Evolutionary conservation across 2,329 filamentous ascomycete genomes (phyloP), one percentile per base, ranked within the genome.

Genomic region (Claviceps sorghi): DNA sequence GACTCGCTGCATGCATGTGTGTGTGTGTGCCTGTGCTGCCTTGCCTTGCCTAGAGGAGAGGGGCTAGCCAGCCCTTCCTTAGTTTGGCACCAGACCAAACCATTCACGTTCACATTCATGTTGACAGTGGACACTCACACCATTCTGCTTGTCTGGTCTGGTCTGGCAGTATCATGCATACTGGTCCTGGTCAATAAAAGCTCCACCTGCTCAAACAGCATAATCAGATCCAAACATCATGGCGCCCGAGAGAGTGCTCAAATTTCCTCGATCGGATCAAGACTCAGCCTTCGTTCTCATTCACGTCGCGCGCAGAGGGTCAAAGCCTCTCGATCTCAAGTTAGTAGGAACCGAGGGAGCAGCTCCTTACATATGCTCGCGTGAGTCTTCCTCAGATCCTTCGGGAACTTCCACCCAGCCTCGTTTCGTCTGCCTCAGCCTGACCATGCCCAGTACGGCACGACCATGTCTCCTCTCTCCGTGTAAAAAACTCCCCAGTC

Each of bases 291-390:
- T 76, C 57, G 73, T 87, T 32, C 72, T 89, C 22, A 62, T 86
- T 19, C 75, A 85, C 59, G 75, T 82, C 53, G 70, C 71, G 2
- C 68, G 75, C 22, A 73, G 65, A 52, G 71, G 69, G 40, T 67
- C 70, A 38, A 72, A 72, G 53, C 72, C 75, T 1, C 68, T 88
- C 32, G 82, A 88, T 64, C 65, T 86, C 47, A 81, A 80, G 62
- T 65, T 89, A 32, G 72, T 83, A 36, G 84, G 77, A 36, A 88
- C 84, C 32, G 84, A 89, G 60, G 79, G 80, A 52, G 74, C 77
- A 52, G 74, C 72, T 48, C 75, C 80, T 7, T 86, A 82, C 65
- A 69, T 73, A 43, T 66, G 72, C 52, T 73, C 73, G 55, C 66
- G 81, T 83, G 71, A 74, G 78, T 46, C 26, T 7, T 2, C 2